Evolutionary conservation across 768 basidiomycete species (phyloP).

Genomic region (Tylopilus felleus): DNA sequence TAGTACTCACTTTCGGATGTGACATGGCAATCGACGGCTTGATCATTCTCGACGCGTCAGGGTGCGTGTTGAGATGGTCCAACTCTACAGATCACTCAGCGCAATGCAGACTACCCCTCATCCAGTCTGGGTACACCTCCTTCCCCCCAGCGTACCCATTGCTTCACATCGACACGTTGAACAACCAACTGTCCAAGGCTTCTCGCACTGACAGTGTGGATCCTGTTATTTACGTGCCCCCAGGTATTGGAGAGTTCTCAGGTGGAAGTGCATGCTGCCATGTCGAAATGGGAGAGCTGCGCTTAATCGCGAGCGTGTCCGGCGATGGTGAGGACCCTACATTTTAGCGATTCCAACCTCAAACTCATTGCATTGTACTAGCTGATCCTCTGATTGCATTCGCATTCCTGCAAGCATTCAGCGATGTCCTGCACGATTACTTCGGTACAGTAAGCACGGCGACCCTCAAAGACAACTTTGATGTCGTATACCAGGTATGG

Average conservation of each 20-base stretch:
- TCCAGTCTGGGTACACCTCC: constrained; percentile 86
- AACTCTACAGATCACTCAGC: constrained; percentile 2
- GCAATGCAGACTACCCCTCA: constrained; percentile 63
- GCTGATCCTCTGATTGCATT: constrained; percentile 91
- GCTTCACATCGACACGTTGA: constrained; percentile 82
- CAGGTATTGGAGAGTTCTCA: constrained; percentile 41
- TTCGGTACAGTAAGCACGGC: constrained; percentile 80
- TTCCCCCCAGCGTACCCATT: constrained; percentile 75
- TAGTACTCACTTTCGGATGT: no score
- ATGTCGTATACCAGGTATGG: constrained; percentile 87
- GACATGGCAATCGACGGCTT: constrained; percentile 77
- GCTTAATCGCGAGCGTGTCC: constrained; percentile 76
- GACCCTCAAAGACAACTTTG: constrained; percentile 87
- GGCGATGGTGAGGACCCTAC: constrained; percentile 60
- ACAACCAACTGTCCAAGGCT: constrained; percentile 63
- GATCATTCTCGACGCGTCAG: constrained; percentile 71
- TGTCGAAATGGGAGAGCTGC: constrained; percentile 69
- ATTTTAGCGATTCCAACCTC: not conserved
- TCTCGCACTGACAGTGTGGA: constrained; percentile 56
- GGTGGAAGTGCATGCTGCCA: constrained; percentile 76
- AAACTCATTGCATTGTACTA: constrained; percentile 28
- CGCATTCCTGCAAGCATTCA: constrained; percentile 81
- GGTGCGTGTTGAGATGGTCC: constrained; percentile 43
- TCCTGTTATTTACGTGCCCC: constrained; percentile 66
- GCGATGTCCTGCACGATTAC: constrained; percentile 82